Conservation (phyloP, 371 early-diverging fungal species). For the Dinochytrium kinnereticum region DNA sequence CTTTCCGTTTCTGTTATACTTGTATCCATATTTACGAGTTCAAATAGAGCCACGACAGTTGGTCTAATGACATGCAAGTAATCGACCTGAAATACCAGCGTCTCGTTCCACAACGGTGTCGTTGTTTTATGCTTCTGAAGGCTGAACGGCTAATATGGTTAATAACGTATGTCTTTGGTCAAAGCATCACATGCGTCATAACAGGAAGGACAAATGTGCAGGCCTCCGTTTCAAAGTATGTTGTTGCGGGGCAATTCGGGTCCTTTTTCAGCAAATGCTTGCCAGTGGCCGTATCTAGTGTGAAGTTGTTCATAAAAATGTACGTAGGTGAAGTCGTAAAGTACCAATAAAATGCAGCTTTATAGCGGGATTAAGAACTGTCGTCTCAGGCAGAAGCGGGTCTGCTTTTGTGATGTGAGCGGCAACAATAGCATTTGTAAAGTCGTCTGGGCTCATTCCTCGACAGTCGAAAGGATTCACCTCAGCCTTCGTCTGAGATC, state of each 20-base stretch:
- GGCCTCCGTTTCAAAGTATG: constrained; percentile 33
- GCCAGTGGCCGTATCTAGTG: constrained; percentile 42
- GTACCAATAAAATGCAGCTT: constrained; percentile 28
- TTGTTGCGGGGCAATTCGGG: constrained; percentile 34
- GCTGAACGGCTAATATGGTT: constrained; percentile 37
- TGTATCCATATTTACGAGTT: constrained; percentile 46
- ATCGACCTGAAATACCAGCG: constrained; percentile 43
- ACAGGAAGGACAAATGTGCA: constrained; percentile 48
- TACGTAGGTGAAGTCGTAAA: too few relatives aligned
- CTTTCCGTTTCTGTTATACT: constrained; percentile 14
- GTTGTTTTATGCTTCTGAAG: constrained; percentile 39
- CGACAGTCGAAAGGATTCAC: not conserved
- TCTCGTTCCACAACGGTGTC: constrained; percentile 53
- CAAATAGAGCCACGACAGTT: constrained; percentile 45
- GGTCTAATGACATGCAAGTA: constrained; percentile 42
- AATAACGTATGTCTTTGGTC: not conserved
- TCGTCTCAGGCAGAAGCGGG: constrained; percentile 24
- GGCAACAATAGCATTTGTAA: not conserved
- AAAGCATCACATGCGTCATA: constrained; percentile 44
- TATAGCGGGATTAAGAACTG: constrained; percentile 26
- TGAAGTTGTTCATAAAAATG: not conserved
- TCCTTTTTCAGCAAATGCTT: constrained; percentile 37
- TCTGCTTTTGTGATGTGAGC: constrained; percentile 20
- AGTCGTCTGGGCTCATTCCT: not conserved
- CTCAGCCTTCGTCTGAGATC: not conserved